Evolutionary conservation across 768 basidiomycete genomes (phyloP).

Genomic region (Hortiboletus campestris): DNA sequence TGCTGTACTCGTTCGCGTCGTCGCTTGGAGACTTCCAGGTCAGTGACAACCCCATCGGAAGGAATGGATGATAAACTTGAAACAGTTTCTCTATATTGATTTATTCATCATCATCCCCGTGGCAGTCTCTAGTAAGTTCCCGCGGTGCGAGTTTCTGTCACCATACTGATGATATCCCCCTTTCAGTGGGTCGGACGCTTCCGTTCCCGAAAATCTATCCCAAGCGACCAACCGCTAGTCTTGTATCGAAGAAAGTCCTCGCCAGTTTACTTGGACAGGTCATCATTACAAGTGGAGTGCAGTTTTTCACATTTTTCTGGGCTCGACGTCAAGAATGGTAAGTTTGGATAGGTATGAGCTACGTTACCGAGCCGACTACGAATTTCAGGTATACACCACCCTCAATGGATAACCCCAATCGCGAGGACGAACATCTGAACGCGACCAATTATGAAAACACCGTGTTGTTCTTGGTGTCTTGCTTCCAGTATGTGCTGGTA

Average conservation of each 20-base stretch:
- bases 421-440: conserved; percentile 68
- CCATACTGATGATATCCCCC: conserved; percentile 12
- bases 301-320: conserved; percentile 89
- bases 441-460: conserved; percentile 92
- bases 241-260: conserved; percentile 94
- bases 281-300: conserved; percentile 75
- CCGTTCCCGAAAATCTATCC: conserved; percentile 85
- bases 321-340: conserved; percentile 84
- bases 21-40: conserved; percentile 97
- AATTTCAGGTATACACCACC: conserved; percentile 74
- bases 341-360: background rate
- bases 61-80: conserved; percentile 8
- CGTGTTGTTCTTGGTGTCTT: conserved; percentile 87
- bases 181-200: conserved; percentile 88
- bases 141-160: background rate
- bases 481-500: conserved; percentile 97
- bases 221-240: conserved; percentile 90
- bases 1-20: conserved; percentile 95
- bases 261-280: conserved; percentile 93
- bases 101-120: conserved; percentile 97
- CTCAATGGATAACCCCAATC: conserved; percentile 41
- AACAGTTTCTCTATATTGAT: conserved; percentile 94
- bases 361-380: background rate
- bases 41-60: conserved; percentile 18
- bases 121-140: conserved; percentile 84